These are phyloP conservation scores for Russula sp. DNA, from an alignment of 768 basidiomycete genomes.

Conservation along the genomic window DNA sequence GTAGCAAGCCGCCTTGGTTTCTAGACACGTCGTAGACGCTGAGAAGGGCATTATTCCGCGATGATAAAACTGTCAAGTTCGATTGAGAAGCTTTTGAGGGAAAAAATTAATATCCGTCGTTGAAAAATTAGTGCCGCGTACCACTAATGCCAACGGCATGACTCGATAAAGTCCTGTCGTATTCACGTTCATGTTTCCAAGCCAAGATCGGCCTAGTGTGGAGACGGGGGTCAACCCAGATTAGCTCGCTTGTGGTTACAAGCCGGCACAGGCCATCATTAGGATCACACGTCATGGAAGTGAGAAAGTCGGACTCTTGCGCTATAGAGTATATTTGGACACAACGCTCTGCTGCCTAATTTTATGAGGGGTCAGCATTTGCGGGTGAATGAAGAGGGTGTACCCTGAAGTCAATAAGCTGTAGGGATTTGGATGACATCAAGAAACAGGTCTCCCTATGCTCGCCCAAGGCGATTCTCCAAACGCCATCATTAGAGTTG, in stretches of 20 bases:
- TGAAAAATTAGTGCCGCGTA: slow-evolving; percentile 16
- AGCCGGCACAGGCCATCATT: slow-evolving; percentile 43
- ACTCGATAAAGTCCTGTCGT: slow-evolving; percentile 49
- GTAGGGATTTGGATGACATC: slow-evolving; percentile 38
- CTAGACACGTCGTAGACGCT: slow-evolving; percentile 58
- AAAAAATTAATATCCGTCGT: background rate
- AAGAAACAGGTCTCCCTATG: slow-evolving; percentile 37
- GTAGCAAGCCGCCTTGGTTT: slow-evolving; percentile 35
- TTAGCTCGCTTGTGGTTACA: slow-evolving; percentile 51
- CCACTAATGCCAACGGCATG: slow-evolving; percentile 34
- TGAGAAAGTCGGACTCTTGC: slow-evolving; percentile 37
- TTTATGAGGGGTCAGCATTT: background rate
- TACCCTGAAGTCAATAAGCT: slow-evolving; percentile 53
- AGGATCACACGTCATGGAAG: slow-evolving; percentile 42
- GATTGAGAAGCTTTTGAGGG: slow-evolving; percentile 30
- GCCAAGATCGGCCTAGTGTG: slow-evolving; percentile 51
- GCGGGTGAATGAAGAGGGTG: slow-evolving; percentile 14
- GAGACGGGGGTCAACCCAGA: slow-evolving; percentile 66
- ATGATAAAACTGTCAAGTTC: slow-evolving; percentile 48
- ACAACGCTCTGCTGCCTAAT: slow-evolving; percentile 2
- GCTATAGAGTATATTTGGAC: slow-evolving; percentile 31
- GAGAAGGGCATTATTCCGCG: slow-evolving; percentile 49
- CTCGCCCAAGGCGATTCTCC: slow-evolving; percentile 41
- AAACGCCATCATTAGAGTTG: slow-evolving; percentile 34
- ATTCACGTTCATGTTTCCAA: slow-evolving; percentile 51